These are phyloP conservation scores for Ichthyophthirius multifiliis DNA, from an alignment of 169 alveolate species.

Conservation along the genomic window DNA sequence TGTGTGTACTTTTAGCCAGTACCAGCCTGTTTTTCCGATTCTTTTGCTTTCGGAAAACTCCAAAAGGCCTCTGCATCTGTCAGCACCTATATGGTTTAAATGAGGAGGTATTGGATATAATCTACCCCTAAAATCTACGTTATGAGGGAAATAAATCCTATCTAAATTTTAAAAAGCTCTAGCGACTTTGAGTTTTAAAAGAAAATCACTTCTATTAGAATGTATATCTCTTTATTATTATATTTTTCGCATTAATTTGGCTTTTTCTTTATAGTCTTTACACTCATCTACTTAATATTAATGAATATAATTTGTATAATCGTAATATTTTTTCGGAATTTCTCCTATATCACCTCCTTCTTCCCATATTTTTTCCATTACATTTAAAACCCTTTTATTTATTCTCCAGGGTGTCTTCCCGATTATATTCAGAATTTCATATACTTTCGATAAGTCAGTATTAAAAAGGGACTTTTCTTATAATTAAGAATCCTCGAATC, in stretches of 20 bases:
- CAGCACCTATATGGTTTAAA: slow-evolving; percentile 94
- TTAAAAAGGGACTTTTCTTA: slow-evolving; percentile 50
- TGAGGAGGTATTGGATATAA: slow-evolving; percentile 96
- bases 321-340: slow-evolving; percentile 59
- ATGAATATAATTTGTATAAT: slow-evolving; percentile 14
- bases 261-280: slow-evolving; percentile 42
- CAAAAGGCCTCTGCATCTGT: slow-evolving; percentile 92
- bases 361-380: slow-evolving; percentile 64
- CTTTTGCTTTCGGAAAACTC: slow-evolving; percentile 89
- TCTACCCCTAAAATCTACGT: slow-evolving; percentile 97
- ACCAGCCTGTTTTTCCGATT: slow-evolving; percentile 92
- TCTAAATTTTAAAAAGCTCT: slow-evolving; percentile 76
- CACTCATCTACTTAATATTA: slow-evolving; percentile 36
- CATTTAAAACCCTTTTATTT: slow-evolving; percentile 52
- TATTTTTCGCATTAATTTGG: slow-evolving; percentile 45
- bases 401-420: slow-evolving; percentile 71
- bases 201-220: slow-evolving; percentile 69
- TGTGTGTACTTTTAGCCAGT: slow-evolving; percentile 94
- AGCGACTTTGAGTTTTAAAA: slow-evolving; percentile 82
- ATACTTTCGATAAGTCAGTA: slow-evolving; percentile 47
- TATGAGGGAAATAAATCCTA: slow-evolving; percentile 94
- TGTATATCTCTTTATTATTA: slow-evolving; percentile 66
- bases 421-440: slow-evolving; percentile 52
- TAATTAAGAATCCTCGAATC: slow-evolving; percentile 27
- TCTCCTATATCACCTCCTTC: slow-evolving; percentile 78